Percentiles rank a stretch among this genome's conserved stretches.
Conservation (phyloP, 805 yeast species). For the Candida argentea region DNA sequence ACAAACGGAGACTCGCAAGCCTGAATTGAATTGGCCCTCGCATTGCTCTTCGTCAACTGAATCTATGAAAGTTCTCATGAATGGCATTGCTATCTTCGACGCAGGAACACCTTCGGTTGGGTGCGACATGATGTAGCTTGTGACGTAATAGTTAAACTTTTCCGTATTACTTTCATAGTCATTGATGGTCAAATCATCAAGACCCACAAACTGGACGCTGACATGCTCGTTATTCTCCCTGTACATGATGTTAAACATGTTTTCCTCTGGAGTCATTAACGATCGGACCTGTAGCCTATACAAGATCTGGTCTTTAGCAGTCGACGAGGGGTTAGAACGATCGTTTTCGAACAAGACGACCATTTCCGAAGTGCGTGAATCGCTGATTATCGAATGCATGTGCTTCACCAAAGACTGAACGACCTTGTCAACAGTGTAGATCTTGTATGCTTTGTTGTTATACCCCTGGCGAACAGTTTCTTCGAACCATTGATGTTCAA, state of each 20-base stretch:
- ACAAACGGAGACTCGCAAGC: conserved; percentile 68
- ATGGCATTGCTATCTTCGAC: conserved; percentile 68
- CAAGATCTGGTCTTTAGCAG: conserved; percentile 79
- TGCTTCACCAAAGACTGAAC: conserved; percentile 67
- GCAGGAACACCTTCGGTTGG: conserved; percentile 95
- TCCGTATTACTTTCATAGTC: conserved; percentile 67
- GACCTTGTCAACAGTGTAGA: conserved; percentile 90
- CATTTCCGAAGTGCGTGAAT: conserved; percentile 70
- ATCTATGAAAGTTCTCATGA: conserved; percentile 50
- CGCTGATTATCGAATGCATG: conserved; percentile 74
- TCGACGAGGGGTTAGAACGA: conserved; percentile 50
- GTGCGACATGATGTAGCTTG: conserved; percentile 86
- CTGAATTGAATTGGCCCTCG: conserved; percentile 59
- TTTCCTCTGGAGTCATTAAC: conserved; percentile 72
- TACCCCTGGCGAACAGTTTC: conserved; percentile 92
- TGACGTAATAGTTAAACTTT: conserved; percentile 86
- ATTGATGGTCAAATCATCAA: conserved; percentile 76
- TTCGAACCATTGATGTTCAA: conserved; percentile 93
- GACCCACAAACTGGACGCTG: conserved; percentile 71
- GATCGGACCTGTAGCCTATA: conserved; percentile 83
- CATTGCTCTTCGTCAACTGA: conserved; percentile 45
- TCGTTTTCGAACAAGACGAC: conserved; percentile 76
- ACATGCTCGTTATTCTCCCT: conserved; percentile 43
- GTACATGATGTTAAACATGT: conserved; percentile 81
- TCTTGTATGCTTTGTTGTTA: conserved; percentile 83